Evolutionary conservation across 192 early-diverging fungal genomes (phyloP).

Genomic region (Coemansia sp.): DNA sequence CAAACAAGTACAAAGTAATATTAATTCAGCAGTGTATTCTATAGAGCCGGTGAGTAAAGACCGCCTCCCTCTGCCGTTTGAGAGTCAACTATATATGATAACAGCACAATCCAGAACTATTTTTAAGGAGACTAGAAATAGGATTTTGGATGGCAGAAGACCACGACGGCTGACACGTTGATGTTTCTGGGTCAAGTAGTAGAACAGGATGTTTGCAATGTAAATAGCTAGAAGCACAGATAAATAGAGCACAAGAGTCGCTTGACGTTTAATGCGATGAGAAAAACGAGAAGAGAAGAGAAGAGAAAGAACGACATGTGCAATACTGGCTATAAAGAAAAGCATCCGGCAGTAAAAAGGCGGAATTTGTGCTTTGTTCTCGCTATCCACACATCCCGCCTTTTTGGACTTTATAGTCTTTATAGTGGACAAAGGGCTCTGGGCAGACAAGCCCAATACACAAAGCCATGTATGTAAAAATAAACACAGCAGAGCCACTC

Average conservation of each 20-base stretch:
- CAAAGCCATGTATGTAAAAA: not conserved
- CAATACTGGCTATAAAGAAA: not conserved
- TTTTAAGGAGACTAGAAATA: not conserved
- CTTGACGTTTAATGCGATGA: not conserved
- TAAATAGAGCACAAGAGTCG: not conserved
- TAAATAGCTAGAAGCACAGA: slow-evolving; percentile 3
- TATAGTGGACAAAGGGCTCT: not conserved
- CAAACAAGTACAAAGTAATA: not conserved
- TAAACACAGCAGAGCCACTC: not conserved
- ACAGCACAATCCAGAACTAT: not conserved
- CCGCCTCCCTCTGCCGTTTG: not conserved
- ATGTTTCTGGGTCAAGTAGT: slow-evolving; percentile 2
- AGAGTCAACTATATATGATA: not conserved
- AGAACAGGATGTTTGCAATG: no score
- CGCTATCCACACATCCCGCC: not conserved
- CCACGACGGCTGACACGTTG: slow-evolving; percentile 1
- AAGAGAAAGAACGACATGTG: not conserved
- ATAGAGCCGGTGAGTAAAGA: slow-evolving; percentile 3
- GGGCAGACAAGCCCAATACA: not conserved
- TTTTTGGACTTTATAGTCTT: not conserved
- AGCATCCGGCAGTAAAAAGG: slow-evolving; percentile 10
- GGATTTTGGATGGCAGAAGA: not conserved
- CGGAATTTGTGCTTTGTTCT: not conserved
- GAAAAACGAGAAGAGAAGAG: slow-evolving; percentile 17
- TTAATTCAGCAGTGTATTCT: slow-evolving; percentile 6